These are phyloP conservation scores for Cystofilobasidium ferigula DNA, from an alignment of 768 basidiomycete genomes.

Conservation along the genomic window DNA sequence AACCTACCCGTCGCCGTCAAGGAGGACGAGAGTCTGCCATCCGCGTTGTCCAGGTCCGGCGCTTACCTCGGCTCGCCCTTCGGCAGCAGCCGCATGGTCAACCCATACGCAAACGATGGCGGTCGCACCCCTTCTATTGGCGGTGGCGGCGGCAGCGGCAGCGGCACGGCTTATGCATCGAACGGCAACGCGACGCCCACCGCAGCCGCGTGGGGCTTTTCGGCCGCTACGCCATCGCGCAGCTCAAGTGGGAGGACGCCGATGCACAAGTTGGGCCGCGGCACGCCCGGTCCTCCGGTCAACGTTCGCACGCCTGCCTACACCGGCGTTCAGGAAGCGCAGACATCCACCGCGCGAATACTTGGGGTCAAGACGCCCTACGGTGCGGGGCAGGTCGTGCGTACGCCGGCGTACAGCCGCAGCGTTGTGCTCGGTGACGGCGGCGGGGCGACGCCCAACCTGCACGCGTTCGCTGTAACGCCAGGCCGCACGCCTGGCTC, in stretches of 20 bases:
- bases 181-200: too few relatives aligned
- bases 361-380: background rate
- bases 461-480: too few relatives aligned
- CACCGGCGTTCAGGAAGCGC: too few relatives aligned
- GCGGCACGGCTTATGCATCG: conserved; percentile 43
- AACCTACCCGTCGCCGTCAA: background rate
- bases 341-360: conserved; percentile 8
- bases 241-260: conserved; percentile 25
- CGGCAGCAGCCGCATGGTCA: too few relatives aligned
- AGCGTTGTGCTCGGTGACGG: too few relatives aligned
- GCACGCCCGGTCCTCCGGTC: conserved; percentile 9
- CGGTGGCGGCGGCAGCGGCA: conserved; percentile 45
- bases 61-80: conserved; percentile 5
- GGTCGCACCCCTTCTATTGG: conserved; percentile 28
- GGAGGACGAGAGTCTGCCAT: background rate
- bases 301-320: conserved; percentile 45
- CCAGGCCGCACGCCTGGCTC: too few relatives aligned
- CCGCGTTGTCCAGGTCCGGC: background rate
- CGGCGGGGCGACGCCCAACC: too few relatives aligned
- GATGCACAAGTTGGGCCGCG: conserved; percentile 10
- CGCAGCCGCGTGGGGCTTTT: conserved; percentile 43
- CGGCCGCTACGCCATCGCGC: conserved; percentile 12
- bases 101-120: conserved; percentile 23
- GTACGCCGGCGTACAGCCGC: conserved; percentile 33
- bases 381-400: conserved; percentile 9